Base-by-base conservation (phyloP, 768 basidiomycete species). In the Amylocystis lapponica region DNA sequence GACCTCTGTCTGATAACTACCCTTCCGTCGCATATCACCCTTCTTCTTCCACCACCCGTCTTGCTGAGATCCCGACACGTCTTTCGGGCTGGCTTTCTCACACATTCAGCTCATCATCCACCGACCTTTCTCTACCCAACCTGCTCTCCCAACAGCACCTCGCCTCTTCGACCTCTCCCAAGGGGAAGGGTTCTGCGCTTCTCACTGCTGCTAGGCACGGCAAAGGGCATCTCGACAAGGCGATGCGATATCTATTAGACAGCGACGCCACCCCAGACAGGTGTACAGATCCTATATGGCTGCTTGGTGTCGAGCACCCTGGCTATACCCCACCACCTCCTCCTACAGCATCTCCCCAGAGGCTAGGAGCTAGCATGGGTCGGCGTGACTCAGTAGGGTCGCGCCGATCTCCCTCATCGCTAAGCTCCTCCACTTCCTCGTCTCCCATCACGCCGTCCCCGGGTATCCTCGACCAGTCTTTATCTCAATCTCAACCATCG, bases 191-290 rank as follows among this genome's bases (percentile, higher is more conserved):
- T 2, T 67, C 67, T 14, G 72, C 80, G 1, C 67, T 88, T 11
- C 68, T 88, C 37, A 74, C 78, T 1, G 83, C 81, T 0, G 83
- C 82, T 2, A 82, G 79, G 54, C 78, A 83, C 53, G 80, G 85
- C 31, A 84, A 83, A 52, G 83, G 81, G 19, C 81, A 84, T 46
- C 63, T 88, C 38, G 86, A 88, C 67, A 86, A 85, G 60, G 88
- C 86, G 3, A 79, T 92, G 71, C 74, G 91, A 34, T 89, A 92
- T 65, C 70, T 97, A n/a, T 73, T 95, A 48, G 94, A 97, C 66
- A 79, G 79, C 52, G 94, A 97, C 63, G 79, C 91, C 14, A 78
- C 75, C 3, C 89, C 87, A 2, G 92, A 96, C 61, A 82, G 75
- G 56, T 92, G 81, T 41, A 57, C 74, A 0, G 88, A 93, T 16